Percentiles rank a stretch among this genome's conserved stretches.
Evolutionary conservation across 176 grass and related monocot species (phyloP).

Genomic region (Guadua angustifolia): DNA sequence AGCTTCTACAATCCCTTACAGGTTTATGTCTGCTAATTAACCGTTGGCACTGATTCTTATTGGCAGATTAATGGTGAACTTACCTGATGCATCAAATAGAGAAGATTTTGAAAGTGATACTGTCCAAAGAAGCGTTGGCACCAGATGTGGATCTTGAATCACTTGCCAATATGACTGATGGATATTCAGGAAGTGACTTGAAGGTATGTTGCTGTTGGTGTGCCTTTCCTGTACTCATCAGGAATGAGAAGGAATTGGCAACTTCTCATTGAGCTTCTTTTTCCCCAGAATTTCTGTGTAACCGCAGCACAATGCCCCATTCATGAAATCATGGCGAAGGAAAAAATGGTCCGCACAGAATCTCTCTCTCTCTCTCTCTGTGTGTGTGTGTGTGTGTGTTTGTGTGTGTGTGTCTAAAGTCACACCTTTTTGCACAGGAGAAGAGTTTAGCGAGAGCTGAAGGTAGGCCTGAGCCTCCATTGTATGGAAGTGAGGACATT

Average conservation of each 20-base stretch:
- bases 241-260: neutral
- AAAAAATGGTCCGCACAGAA: constrained; percentile 90
- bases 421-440: constrained; percentile 55
- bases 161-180: constrained; percentile 94
- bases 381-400: neutral
- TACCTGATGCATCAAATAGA: constrained; percentile 90
- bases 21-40: constrained; percentile 2
- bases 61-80: constrained; percentile 96
- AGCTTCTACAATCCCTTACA: neutral
- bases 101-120: constrained; percentile 96
- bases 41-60: constrained; percentile 2
- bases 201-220: constrained; percentile 65
- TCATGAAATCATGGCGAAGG: constrained; percentile 92
- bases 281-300: constrained; percentile 85
- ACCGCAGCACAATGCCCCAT: constrained; percentile 94
- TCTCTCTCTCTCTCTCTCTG: constrained; percentile 41
- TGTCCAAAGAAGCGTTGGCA: constrained; percentile 84
- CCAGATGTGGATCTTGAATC: constrained; percentile 68
- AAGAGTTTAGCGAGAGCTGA: constrained; percentile 65
- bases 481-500: constrained; percentile 79
- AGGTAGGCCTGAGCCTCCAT: constrained; percentile 69
- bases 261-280: constrained; percentile 22
- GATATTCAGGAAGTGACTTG: constrained; percentile 97
- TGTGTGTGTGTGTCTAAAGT: neutral
- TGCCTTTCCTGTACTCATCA: constrained; percentile 7